Evolutionary conservation across 352 stramenopile genomes (phyloP), one percentile per base, ranked within the genome.

Genomic region (Thraustochytrium sp.): DNA sequence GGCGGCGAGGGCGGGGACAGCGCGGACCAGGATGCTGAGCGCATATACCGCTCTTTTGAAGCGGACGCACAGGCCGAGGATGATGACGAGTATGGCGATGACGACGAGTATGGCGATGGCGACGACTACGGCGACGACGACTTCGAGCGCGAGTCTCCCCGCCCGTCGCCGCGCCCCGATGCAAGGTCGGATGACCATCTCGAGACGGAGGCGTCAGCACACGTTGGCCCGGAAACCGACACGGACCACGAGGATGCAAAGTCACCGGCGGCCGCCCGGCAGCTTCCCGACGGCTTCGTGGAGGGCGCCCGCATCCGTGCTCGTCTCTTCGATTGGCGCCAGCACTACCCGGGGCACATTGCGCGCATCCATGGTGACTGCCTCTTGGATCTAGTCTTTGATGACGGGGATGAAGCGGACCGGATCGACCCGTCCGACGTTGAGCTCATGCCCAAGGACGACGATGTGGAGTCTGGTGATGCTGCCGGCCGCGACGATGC

Each of bases 41-140:
- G 26, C 13, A 80, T 80, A 9, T 80, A 80, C 31, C 34, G 31
- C 23, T 80, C 68, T 4, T 80, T 80, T 26, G 68, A 80, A 44
- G 68, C 37, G 26, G 21, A 80, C 42, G 68, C 48, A 62, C n/a
- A 62, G 16, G n/a, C 5, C 31, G 62, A 54, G 62, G 26, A 73
- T 73, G 36, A 23, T 2, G 21, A 77, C 16, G 0, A 62, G 0
- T 8, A 23, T 26, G 65, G 5, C 21, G 18, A 37, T 36, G 46
- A 54, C 31, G 40, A 55, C 34, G 42, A 62, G 0, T 8, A 23
- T 26, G 65, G 5, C 21, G 18, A 37, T 36, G 46, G n/a, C n/a
- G n/a, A 54, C 31, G 40, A 55, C 34, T 23, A 77, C 36, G 5
- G 9, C 23, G 65, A 61, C 3, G 65, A 77, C 5, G 42, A n/a